Evolutionary conservation across 1,284 basidiomycete genomes (phyloP).

Genomic region (Wallemia hederae): DNA sequence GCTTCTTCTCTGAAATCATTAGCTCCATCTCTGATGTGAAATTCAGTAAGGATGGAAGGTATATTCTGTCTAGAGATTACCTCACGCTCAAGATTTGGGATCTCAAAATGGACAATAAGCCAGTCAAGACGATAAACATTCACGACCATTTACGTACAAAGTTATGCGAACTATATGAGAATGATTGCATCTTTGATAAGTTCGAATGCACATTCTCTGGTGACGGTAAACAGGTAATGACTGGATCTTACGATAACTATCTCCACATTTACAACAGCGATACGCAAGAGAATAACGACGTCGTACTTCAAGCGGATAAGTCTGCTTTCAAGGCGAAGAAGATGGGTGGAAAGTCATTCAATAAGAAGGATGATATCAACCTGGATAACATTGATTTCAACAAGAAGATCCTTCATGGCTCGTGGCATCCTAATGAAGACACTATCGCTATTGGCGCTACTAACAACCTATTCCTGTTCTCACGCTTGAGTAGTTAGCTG

Average conservation of each 20-base stretch:
- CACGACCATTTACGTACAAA: constrained; percentile 94
- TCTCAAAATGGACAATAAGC: constrained; percentile 92
- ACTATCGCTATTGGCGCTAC: constrained; percentile 53
- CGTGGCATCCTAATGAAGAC: constrained; percentile 91
- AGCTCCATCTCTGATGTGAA: constrained; percentile 99
- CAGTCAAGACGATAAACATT: constrained; percentile 91
- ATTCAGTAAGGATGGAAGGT: constrained; percentile 87
- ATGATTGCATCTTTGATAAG: constrained; percentile 99
- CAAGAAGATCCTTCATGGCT: constrained; percentile 94
- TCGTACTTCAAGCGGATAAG: constrained; percentile 94
- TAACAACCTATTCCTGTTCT: background rate
- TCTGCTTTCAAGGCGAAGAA: constrained; percentile 99
- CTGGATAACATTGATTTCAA: constrained; percentile 83
- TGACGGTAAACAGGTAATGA: constrained; percentile 78
- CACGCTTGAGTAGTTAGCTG: background rate
- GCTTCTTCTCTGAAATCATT: constrained; percentile 99
- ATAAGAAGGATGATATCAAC: constrained; percentile 52
- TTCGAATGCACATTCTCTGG: constrained; percentile 94
- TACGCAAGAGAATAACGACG: constrained; percentile 36
- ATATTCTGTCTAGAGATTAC: constrained; percentile 91
- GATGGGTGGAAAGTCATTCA: constrained; percentile 27
- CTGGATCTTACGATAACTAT: constrained; percentile 98
- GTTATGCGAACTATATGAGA: constrained; percentile 95
- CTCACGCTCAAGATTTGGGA: constrained; percentile 98
- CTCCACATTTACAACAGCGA: constrained; percentile 98